Evolutionary conservation across 1,139 yeast genomes (phyloP).

Genomic region (Geotrichum klebahnii): DNA sequence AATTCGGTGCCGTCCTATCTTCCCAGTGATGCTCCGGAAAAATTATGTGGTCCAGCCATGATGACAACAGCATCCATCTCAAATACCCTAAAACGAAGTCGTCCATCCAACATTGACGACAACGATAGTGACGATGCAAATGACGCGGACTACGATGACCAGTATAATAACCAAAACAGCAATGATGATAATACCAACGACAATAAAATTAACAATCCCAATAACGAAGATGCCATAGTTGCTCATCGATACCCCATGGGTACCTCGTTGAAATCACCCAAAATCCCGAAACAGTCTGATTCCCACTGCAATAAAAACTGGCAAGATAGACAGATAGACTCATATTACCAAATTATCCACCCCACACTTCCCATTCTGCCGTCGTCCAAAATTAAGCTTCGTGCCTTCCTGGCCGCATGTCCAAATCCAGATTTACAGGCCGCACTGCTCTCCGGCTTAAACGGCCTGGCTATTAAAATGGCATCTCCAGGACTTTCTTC

Average conservation of each 20-base stretch:
- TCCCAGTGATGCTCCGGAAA: constrained; percentile 9
- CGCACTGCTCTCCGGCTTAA: constrained; percentile 28
- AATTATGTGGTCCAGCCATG: not conserved
- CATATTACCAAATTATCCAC: constrained; percentile 41
- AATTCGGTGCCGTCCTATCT: constrained; percentile 15
- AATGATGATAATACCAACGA: not conserved
- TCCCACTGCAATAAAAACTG: constrained; percentile 27
- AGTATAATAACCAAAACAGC: not conserved
- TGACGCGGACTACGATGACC: no score
- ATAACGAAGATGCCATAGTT: no score
- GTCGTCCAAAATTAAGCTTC: constrained; percentile 35
- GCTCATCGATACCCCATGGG: not conserved
- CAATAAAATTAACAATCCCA: no score
- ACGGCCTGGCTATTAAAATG: constrained; percentile 25
- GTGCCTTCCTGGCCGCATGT: constrained; percentile 33
- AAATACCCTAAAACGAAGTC: not conserved
- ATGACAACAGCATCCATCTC: not conserved
- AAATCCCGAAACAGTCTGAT: not conserved
- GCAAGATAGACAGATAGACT: constrained; percentile 39
- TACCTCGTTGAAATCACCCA: not conserved
- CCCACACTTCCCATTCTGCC: constrained; percentile 43
- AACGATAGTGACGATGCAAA: not conserved
- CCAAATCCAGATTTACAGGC: constrained; percentile 27
- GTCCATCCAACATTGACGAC: not conserved
- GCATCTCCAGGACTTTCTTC: constrained; percentile 3